A percentile compares a stretch with the other conserved stretches of the same genome.
Evolutionary conservation across 768 basidiomycete species (phyloP).

Genomic region (Serendipita sp.): DNA sequence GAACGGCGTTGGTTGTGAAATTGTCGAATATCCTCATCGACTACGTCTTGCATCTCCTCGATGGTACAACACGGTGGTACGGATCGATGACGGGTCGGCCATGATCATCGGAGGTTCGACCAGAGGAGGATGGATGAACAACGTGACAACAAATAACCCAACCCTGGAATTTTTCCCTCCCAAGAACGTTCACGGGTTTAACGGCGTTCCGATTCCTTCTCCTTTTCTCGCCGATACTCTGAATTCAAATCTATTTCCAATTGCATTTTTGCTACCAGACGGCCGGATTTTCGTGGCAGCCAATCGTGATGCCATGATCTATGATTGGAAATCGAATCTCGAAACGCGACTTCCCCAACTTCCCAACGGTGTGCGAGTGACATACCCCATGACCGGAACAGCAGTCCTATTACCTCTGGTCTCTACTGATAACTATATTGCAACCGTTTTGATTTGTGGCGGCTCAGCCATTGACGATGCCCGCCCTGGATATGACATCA

Average conservation of each 20-base stretch:
- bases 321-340: conserved; percentile 50
- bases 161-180: conserved; percentile 74
- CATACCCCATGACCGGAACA: conserved; percentile 70
- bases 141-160: conserved; percentile 63
- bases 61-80: conserved; percentile 64
- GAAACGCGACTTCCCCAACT: conserved; percentile 49
- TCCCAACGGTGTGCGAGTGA: conserved; percentile 65
- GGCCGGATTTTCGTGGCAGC: conserved; percentile 62
- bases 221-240: conserved; percentile 54
- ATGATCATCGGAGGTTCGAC: conserved; percentile 73
- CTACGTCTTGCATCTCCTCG: conserved; percentile 63
- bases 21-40: conserved; percentile 47
- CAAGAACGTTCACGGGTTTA: conserved; percentile 49
- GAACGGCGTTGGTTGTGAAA: conserved; percentile 33
- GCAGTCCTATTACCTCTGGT: conserved; percentile 58
- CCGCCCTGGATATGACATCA: conserved; percentile 43
- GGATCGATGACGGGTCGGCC: conserved; percentile 60
- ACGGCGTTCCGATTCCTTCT: conserved; percentile 49
- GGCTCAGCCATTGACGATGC: conserved; percentile 53
- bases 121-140: conserved; percentile 79
- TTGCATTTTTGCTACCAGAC: conserved; percentile 56
- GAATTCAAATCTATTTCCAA: conserved; percentile 71
- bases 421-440: conserved; percentile 42
- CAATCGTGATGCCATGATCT: conserved; percentile 64
- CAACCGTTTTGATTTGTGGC: conserved; percentile 64